Evolutionary conservation across 1,284 basidiomycete genomes (phyloP).

Genomic region (Fomitopsis betulina): DNA sequence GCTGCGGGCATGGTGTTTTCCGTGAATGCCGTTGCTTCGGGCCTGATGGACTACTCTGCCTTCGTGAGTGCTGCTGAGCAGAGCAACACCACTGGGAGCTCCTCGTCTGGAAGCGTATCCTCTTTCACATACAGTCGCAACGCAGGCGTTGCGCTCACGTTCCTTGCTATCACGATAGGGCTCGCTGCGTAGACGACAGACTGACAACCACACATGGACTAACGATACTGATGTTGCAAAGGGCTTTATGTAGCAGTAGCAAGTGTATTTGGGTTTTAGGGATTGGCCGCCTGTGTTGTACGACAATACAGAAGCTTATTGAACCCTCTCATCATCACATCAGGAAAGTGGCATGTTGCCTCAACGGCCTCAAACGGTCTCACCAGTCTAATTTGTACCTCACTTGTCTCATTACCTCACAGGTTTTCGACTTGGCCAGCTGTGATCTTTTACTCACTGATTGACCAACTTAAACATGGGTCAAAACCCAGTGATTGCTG

Average conservation of each 20-base stretch:
- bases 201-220: neutral
- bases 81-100: slow-evolving; percentile 10
- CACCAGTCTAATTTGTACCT: too few relatives aligned
- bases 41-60: slow-evolving; percentile 52
- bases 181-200: neutral
- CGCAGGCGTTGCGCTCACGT: neutral
- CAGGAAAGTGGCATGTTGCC: too few relatives aligned
- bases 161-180: neutral
- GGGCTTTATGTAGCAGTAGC: neutral
- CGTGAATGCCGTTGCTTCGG: slow-evolving; percentile 50
- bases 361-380: too few relatives aligned
- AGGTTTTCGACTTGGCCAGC: too few relatives aligned
- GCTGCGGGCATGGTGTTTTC: slow-evolving; percentile 63
- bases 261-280: neutral
- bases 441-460: too few relatives aligned
- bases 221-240: neutral
- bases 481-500: too few relatives aligned
- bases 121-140: neutral
- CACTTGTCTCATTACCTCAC: too few relatives aligned
- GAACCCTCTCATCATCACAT: too few relatives aligned
- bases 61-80: slow-evolving; percentile 39
- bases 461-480: too few relatives aligned
- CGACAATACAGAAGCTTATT: too few relatives aligned
- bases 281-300: neutral
- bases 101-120: neutral